A percentile compares a stretch with the other conserved stretches of the same genome.
Conservation (phyloP, 805 yeast species). For the Cyberlindnera mrakii region DNA sequence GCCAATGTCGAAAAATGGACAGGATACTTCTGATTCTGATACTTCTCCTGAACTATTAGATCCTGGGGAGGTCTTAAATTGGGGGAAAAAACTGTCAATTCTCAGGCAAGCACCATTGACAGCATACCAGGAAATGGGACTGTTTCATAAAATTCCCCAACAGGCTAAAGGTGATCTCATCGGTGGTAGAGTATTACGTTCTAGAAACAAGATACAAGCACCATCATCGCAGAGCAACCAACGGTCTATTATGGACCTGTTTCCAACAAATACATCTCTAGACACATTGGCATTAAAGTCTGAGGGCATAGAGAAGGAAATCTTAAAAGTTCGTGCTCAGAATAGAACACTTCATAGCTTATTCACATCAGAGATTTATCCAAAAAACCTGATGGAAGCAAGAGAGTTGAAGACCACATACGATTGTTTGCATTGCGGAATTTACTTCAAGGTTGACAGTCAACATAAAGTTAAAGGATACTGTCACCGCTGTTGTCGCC, state of each 20-base stretch:
- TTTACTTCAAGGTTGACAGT: constrained; percentile 15
- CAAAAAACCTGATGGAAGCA: background rate
- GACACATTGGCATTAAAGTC: constrained; percentile 9
- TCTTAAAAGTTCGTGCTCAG: constrained; percentile 7
- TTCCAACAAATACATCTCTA: constrained; percentile 8
- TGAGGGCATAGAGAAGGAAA: background rate
- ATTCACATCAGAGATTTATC: constrained; percentile 12
- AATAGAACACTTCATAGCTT: constrained; percentile 20
- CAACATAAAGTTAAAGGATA: constrained; percentile 8
- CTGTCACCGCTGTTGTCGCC: constrained; percentile 25
- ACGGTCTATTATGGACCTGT: background rate
- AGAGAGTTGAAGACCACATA: constrained; percentile 8
- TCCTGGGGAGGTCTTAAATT: background rate
- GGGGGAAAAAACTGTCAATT: too few relatives aligned
- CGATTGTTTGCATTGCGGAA: constrained; percentile 27
- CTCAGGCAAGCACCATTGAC: background rate
- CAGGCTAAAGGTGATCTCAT: constrained; percentile 5
- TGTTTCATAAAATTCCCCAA: background rate
- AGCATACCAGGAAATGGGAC: background rate
- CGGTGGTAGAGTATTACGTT: constrained; percentile 15
- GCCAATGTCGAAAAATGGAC: background rate
- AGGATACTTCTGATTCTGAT: too few relatives aligned
- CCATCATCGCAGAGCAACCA: background rate
- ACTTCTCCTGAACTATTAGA: background rate
- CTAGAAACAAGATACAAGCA: constrained; percentile 1